These are phyloP conservation scores for Ceratocystis destructans DNA, from an alignment of 2,329 filamentous ascomycete genomes.

Conservation along the genomic window DNA sequence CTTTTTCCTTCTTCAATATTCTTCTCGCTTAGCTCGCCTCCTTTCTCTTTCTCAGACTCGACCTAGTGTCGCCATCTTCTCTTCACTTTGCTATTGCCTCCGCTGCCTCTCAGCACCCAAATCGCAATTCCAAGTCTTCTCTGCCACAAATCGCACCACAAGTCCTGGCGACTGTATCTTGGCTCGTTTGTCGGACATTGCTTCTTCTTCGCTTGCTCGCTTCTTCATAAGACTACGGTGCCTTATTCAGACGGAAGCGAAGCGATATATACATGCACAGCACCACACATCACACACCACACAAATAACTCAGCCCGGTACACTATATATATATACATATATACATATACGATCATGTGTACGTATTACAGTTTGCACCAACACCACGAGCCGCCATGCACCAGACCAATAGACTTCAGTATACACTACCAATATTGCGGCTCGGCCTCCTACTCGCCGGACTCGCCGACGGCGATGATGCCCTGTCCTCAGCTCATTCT, in stretches of 20 bases:
- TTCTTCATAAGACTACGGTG: background rate
- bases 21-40: slow-evolving; percentile 13
- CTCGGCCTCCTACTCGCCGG: slow-evolving; percentile 15
- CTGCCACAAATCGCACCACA: background rate
- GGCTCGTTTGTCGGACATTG: background rate
- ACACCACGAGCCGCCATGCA: slow-evolving; percentile 35
- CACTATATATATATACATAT: background rate
- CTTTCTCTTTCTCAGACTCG: background rate
- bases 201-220: background rate
- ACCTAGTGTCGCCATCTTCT: background rate
- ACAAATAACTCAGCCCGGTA: background rate
- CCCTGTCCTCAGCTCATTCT: slow-evolving; percentile 22
- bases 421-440: slow-evolving; percentile 34
- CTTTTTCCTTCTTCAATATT: slow-evolving; percentile 5
- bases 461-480: slow-evolving; percentile 21
- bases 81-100: background rate
- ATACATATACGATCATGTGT: slow-evolving; percentile 33
- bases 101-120: background rate
- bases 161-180: background rate
- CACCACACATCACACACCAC: background rate
- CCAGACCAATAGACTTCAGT: slow-evolving; percentile 29
- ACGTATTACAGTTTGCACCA: slow-evolving; percentile 38
- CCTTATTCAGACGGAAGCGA: background rate
- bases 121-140: background rate
- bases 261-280: background rate